Evolutionary conservation across 768 basidiomycete species (phyloP).

Genomic region (Russula olivacea): DNA sequence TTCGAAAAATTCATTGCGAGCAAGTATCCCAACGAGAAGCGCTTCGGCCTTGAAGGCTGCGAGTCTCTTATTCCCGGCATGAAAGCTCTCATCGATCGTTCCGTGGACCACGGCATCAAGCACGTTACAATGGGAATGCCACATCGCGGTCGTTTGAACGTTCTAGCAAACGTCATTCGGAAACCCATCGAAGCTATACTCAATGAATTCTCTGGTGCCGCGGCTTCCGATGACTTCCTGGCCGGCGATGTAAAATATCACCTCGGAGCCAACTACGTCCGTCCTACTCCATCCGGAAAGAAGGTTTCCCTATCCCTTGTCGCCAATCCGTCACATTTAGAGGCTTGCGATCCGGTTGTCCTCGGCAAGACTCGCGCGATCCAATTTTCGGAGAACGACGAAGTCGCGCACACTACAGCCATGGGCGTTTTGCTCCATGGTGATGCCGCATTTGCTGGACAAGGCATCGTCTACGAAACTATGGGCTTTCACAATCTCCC

Average conservation of each 20-base stretch:
- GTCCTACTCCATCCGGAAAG: slow-evolving; percentile 97
- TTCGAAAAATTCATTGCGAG: slow-evolving; percentile 98
- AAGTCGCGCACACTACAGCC: slow-evolving; percentile 70
- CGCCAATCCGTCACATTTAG: slow-evolving; percentile 97
- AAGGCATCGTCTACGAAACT: slow-evolving; percentile 98
- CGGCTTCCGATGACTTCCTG: slow-evolving; percentile 63
- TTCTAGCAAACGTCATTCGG: slow-evolving; percentile 96
- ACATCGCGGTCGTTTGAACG: slow-evolving; percentile 96
- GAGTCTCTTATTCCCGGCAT: slow-evolving; percentile 97
- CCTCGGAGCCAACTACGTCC: slow-evolving; percentile 96
- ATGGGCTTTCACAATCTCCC: slow-evolving; percentile 97
- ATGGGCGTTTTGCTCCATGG: slow-evolving; percentile 97
- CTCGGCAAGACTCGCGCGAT: slow-evolving; percentile 97
- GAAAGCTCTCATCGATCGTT: slow-evolving; percentile 99
- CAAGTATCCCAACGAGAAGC: slow-evolving; percentile 99
- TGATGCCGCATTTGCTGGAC: slow-evolving; percentile 97
- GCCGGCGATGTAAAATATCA: slow-evolving; percentile 99
- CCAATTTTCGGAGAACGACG: slow-evolving; percentile 90
- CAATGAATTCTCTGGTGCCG: slow-evolving; percentile 85
- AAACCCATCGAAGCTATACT: slow-evolving; percentile 98
- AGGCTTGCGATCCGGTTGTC: slow-evolving; percentile 97
- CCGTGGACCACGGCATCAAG: slow-evolving; percentile 94
- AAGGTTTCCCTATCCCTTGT: slow-evolving; percentile 96
- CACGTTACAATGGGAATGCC: slow-evolving; percentile 99
- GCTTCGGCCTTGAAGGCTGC: slow-evolving; percentile 97